These are phyloP conservation scores for Cryphonectria parasitica DNA, from an alignment of 2,329 filamentous ascomycete genomes.

Conservation along the genomic window DNA sequence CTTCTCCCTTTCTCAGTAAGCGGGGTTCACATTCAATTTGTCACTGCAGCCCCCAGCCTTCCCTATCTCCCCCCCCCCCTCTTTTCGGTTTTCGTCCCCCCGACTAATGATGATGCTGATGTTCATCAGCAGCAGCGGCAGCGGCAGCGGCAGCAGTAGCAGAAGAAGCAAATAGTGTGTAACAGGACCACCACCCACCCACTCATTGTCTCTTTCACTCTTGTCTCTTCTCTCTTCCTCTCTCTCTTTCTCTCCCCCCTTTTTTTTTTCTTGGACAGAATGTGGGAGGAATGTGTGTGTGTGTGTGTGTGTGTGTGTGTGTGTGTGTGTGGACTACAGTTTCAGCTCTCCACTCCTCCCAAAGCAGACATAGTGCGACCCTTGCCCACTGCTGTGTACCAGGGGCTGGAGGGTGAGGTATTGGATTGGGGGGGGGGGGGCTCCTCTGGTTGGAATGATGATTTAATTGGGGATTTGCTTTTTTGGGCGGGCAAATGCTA, in stretches of 20 bases:
- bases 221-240: neutral
- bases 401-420: neutral
- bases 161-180: neutral
- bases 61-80: neutral
- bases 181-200: neutral
- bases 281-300: neutral
- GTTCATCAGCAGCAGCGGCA: neutral
- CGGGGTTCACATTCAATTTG: neutral
- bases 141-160: neutral
- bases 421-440: neutral
- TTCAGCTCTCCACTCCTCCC: constrained; percentile 14
- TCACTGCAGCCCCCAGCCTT: neutral
- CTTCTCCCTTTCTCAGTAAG: neutral
- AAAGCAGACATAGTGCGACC: neutral
- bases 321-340: neutral
- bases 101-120: neutral
- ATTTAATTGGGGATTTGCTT: neutral
- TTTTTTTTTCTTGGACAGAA: neutral
- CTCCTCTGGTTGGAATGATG: neutral
- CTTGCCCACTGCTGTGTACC: too few relatives aligned
- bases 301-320: neutral
- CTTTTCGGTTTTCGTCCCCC: neutral
- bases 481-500: neutral
- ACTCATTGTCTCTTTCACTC: neutral
- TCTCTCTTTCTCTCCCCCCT: neutral